Percentiles rank a stretch among this genome's conserved stretches.
Evolutionary conservation across 2,329 filamentous ascomycete species (phyloP).

Genomic region (Talaromyces sp.): DNA sequence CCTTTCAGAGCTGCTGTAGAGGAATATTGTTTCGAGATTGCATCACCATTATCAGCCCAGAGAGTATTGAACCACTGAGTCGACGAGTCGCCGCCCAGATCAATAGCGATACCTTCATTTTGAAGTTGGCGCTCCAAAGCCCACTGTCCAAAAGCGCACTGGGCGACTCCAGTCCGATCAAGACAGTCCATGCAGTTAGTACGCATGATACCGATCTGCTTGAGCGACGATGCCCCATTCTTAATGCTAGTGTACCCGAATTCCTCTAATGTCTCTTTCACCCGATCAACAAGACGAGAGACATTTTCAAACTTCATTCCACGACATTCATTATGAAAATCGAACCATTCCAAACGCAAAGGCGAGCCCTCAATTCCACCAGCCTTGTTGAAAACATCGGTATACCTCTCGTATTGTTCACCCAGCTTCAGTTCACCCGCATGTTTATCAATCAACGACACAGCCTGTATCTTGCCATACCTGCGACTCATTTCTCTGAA

Average conservation of each 20-base stretch:
- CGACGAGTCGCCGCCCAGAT: conserved; percentile 72
- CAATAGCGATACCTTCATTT: conserved; percentile 74
- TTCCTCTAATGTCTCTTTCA: conserved; percentile 68
- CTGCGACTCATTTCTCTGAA: conserved; percentile 68
- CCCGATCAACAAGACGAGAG: conserved; percentile 70
- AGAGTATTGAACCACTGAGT: conserved; percentile 94
- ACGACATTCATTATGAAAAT: conserved; percentile 88
- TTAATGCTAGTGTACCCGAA: conserved; percentile 71
- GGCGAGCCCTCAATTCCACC: conserved; percentile 54
- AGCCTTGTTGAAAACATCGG: conserved; percentile 67
- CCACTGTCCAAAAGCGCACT: conserved; percentile 84
- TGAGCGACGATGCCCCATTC: conserved; percentile 43
- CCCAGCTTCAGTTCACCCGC: conserved; percentile 80
- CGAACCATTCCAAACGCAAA: conserved; percentile 89
- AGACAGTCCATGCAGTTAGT: conserved; percentile 99
- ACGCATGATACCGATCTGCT: conserved; percentile 76
- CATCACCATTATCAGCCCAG: conserved; percentile 97
- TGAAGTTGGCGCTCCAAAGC: conserved; percentile 80
- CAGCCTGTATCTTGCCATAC: conserved; percentile 77
- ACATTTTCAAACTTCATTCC: conserved; percentile 99
- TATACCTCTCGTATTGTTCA: conserved; percentile 71
- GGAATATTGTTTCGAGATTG: conserved; percentile 92
- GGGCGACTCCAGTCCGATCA: conserved; percentile 93
- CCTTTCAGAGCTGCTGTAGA: conserved; percentile 95
- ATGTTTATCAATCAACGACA: conserved; percentile 86